Conservation (phyloP, 2,329 filamentous ascomycete genomes). For the Chrysoporthe puriensis region DNA sequence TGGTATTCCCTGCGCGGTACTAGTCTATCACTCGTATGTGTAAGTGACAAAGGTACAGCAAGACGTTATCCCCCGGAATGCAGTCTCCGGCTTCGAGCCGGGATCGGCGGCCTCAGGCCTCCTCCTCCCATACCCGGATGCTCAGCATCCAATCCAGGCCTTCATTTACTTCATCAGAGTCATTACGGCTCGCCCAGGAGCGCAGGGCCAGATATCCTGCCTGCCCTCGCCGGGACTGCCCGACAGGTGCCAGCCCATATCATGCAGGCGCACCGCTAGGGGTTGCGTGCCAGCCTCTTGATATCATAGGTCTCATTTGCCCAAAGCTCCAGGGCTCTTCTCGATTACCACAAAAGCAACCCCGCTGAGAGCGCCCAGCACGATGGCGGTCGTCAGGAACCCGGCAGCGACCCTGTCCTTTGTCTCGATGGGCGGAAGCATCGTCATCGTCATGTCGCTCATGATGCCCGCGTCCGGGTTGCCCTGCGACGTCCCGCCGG, state of each 20-base stretch:
- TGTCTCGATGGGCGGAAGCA: constrained; percentile 47
- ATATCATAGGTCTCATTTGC: background rate
- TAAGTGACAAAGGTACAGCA: too few species aligned
- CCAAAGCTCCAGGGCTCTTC: constrained; percentile 4
- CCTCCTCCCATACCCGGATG: constrained; percentile 4
- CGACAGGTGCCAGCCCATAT: background rate
- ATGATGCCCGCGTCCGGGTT: constrained; percentile 50
- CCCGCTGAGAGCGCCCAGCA: constrained; percentile 54
- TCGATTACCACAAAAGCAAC: constrained; percentile 52
- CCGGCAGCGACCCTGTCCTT: constrained; percentile 60
- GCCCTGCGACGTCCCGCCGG: constrained; percentile 63
- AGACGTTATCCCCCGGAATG: too few species aligned
- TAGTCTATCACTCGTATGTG: background rate
- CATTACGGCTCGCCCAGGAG: background rate
- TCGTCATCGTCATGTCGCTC: constrained; percentile 32
- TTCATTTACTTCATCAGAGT: constrained; percentile 12
- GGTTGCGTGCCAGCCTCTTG: background rate
- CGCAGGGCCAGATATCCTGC: background rate
- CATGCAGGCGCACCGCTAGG: constrained; percentile 3
- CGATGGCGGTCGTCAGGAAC: constrained; percentile 56
- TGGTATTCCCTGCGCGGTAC: background rate
- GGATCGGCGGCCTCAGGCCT: too few species aligned
- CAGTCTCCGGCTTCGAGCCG: too few species aligned
- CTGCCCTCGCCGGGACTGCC: background rate
- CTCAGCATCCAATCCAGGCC: constrained; percentile 9